Percentiles rank a stretch among this genome's conserved stretches.
Evolutionary conservation across 1,284 basidiomycete species (phyloP).

Genomic region (Cutaneotrichosporon mucoides): DNA sequence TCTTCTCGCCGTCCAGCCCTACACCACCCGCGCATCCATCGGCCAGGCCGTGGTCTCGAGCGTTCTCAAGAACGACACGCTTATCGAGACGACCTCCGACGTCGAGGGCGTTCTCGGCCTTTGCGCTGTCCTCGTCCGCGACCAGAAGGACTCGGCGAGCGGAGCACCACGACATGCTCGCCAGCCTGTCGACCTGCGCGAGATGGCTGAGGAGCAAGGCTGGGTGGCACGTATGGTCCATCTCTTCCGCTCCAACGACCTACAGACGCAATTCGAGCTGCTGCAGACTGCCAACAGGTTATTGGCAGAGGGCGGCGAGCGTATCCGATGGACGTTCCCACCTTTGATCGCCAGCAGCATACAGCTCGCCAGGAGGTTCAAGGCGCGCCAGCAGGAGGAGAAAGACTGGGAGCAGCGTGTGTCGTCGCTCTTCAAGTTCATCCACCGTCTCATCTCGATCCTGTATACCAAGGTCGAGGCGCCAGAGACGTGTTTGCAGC

Average conservation of each 20-base stretch:
- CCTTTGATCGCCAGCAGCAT: slow-evolving; percentile 86
- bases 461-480: slow-evolving; percentile 87
- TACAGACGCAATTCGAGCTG: slow-evolving; percentile 75
- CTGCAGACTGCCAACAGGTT: slow-evolving; percentile 81
- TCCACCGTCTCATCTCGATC: slow-evolving; percentile 83
- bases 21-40: slow-evolving; percentile 79
- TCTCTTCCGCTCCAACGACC: slow-evolving; percentile 76
- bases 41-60: slow-evolving; percentile 87
- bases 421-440: slow-evolving; percentile 80
- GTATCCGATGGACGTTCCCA: slow-evolving; percentile 91
- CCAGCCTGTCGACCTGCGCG: slow-evolving; percentile 65
- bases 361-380: slow-evolving; percentile 83
- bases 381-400: slow-evolving; percentile 62
- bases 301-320: slow-evolving; percentile 83
- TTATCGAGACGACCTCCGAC: slow-evolving; percentile 83
- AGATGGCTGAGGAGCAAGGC: slow-evolving; percentile 92
- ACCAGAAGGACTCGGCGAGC: slow-evolving; percentile 67
- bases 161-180: slow-evolving; percentile 51
- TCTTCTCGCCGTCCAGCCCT: slow-evolving; percentile 76
- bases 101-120: slow-evolving; percentile 86
- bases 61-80: slow-evolving; percentile 88
- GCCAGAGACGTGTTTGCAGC: slow-evolving; percentile 77
- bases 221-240: slow-evolving; percentile 97
- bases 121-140: slow-evolving; percentile 83
- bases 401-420: slow-evolving; percentile 78